Evolutionary conservation across 2,329 filamentous ascomycete genomes (phyloP), one percentile per base, ranked within the genome.

Genomic region (Stemphylium beticola): DNA sequence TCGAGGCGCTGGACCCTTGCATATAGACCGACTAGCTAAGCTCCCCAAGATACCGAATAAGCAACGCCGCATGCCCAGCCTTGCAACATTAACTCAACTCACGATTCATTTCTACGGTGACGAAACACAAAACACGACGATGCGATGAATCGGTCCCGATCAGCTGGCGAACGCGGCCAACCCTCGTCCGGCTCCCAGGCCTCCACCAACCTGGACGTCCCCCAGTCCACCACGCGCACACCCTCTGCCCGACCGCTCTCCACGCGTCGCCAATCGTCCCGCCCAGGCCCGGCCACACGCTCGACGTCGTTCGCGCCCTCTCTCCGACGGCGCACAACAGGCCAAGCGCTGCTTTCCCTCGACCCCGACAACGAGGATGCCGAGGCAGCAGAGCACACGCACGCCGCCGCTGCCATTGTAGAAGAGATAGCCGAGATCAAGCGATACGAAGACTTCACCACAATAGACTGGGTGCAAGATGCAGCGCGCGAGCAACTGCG

Each of bases 391-490:
- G 61, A 66, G 17, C 78, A 80, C 43, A 77, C 80, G 10, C 81
- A 81, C 24, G 85, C 82, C 50, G 85, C 90, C 68, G 85, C 88
- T 57, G 86, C 88, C 59, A 91, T 96, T 63, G 90, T 92, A 57
- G 93, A 98, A 72, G 95, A 99, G 79, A 96, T 99, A 72, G 93
- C 90, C 22, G 90, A 97, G 80, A 98, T 99, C 74, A 97, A 97
- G 79, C 86, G 93, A 79, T 99, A 99, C 78, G 95, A 96, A 79
- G 95, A 99, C 78, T 99, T 99, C 74, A 96, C 93, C 5, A 99
- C 95, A 0, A 95, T 95, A 84, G 95, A 99, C 77, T 99, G 95
- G 95, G 93, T 99, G 0, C 93, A 99, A 75, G 95, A 99, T 83
- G 93, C 93, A 10, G 89, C 92, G 31, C 89, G 93, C 61, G 95